Percentiles rank a stretch among this genome's conserved stretches.
These are phyloP conservation scores for Nakazawaea siamensis DNA, from an alignment of 805 yeast species.

Conservation along the genomic window DNA sequence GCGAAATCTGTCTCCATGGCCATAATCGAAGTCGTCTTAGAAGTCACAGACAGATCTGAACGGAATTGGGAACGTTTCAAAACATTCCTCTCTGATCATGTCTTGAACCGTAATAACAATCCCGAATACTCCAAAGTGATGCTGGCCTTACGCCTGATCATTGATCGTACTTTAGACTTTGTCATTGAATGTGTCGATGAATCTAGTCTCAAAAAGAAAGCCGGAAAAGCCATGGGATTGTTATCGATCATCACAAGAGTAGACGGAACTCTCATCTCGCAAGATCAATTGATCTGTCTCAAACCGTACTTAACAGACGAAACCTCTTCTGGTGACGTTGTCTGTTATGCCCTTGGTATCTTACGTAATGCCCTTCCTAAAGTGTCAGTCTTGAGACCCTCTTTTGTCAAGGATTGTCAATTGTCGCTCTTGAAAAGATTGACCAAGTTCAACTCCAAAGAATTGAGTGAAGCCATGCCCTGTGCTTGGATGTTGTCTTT, in stretches of 20 bases:
- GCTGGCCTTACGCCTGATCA: conserved; percentile 18
- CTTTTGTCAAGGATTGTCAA: conserved; percentile 42
- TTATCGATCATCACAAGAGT: conserved; percentile 50
- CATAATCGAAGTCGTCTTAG: conserved; percentile 27
- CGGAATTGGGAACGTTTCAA: conserved; percentile 37
- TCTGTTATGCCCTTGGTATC: conserved; percentile 44
- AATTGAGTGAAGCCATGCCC: conserved; percentile 69
- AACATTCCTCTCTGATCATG: conserved; percentile 34
- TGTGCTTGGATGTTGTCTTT: conserved; percentile 50
- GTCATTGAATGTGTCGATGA: conserved; percentile 28
- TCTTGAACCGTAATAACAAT: conserved; percentile 22
- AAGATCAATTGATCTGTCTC: conserved; percentile 58
- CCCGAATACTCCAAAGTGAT: conserved; percentile 14
- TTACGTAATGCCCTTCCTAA: conserved; percentile 41
- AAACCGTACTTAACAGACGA: conserved; percentile 57
- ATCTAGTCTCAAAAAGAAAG: conserved; percentile 14
- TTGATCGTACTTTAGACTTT: conserved; percentile 27
- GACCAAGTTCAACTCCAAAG: conserved; percentile 52
- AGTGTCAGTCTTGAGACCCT: conserved; percentile 36
- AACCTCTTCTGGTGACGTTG: conserved; percentile 25
- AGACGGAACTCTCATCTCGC: conserved; percentile 45
- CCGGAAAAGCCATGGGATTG: conserved; percentile 35
- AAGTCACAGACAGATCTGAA: conserved; percentile 27
- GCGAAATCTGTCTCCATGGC: conserved; percentile 2
- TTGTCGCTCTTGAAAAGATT: conserved; percentile 42